Percentiles rank a stretch among this genome's conserved stretches.
These are phyloP conservation scores for Russula abietina DNA, from an alignment of 768 basidiomycete species.

Conservation along the genomic window DNA sequence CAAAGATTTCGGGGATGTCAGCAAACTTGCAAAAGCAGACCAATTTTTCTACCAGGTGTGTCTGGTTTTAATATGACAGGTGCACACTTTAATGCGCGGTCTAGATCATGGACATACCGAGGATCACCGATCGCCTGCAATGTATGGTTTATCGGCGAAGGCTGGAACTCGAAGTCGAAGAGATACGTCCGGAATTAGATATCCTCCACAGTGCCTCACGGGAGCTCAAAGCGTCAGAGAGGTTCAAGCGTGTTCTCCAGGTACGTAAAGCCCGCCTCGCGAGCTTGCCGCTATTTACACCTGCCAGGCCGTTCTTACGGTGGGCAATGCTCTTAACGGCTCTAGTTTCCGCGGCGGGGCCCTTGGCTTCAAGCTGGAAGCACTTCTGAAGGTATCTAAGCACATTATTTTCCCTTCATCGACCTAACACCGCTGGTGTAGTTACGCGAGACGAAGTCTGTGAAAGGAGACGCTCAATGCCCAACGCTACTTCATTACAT, in stretches of 20 bases:
- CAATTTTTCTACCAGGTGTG: slow-evolving; percentile 73
- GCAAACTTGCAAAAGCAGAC: slow-evolving; percentile 76
- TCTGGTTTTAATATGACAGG: neutral
- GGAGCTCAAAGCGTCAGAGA: slow-evolving; percentile 57
- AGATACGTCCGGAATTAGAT: slow-evolving; percentile 76
- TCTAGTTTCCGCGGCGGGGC: slow-evolving; percentile 82
- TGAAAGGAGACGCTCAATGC: slow-evolving; percentile 58
- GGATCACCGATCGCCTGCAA: slow-evolving; percentile 64
- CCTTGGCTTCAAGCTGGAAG: slow-evolving; percentile 76
- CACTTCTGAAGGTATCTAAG: slow-evolving; percentile 65
- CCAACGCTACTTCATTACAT: slow-evolving; percentile 90
- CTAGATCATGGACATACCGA: slow-evolving; percentile 76
- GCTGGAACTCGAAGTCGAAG: slow-evolving; percentile 76
- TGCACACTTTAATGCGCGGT: neutral
- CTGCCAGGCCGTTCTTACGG: slow-evolving; percentile 57
- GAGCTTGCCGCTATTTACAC: slow-evolving; percentile 6
- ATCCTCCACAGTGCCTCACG: slow-evolving; percentile 62
- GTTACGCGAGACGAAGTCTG: slow-evolving; percentile 81
- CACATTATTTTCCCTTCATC: neutral
- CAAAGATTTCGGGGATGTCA: slow-evolving; percentile 62
- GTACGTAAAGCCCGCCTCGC: slow-evolving; percentile 33
- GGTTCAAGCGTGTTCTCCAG: slow-evolving; percentile 66
- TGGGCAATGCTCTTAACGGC: slow-evolving; percentile 81
- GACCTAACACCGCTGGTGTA: slow-evolving; percentile 30
- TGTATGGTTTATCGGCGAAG: slow-evolving; percentile 82